Percentiles rank a stretch among this genome's conserved stretches.
These are phyloP conservation scores for Saururus chinensis DNA, from an alignment of 164 flowering plant species.

Conservation along the genomic window DNA sequence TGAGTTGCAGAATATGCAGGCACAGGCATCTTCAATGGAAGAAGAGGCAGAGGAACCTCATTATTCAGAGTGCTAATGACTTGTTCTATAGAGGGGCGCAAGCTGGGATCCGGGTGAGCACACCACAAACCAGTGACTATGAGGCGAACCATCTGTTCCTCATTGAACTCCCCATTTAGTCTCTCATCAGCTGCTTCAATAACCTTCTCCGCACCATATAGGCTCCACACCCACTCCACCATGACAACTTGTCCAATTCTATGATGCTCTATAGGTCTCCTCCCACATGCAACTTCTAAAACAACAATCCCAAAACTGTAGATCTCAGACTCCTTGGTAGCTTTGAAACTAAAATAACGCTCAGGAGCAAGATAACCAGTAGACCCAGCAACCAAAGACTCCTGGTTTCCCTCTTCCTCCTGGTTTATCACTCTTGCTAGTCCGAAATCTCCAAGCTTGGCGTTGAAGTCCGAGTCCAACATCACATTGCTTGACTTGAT, in stretches of 20 bases:
- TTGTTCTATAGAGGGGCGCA: constrained; percentile 62
- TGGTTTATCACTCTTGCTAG: constrained; percentile 48
- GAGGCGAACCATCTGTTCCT: constrained; percentile 50
- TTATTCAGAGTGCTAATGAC: constrained; percentile 70
- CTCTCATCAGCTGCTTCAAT: constrained; percentile 45
- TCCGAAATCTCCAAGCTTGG: constrained; percentile 67
- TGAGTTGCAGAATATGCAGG: background rate
- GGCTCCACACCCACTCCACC: constrained; percentile 88
- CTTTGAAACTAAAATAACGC: constrained; percentile 53
- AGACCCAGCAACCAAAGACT: constrained; percentile 74
- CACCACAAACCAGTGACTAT: constrained; percentile 64
- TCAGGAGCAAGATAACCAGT: constrained; percentile 93
- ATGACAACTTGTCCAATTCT: constrained; percentile 27
- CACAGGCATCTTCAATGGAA: background rate
- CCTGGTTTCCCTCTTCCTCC: constrained; percentile 67
- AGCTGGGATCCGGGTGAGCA: constrained; percentile 63
- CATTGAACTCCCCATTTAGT: constrained; percentile 45
- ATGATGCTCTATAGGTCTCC: constrained; percentile 64
- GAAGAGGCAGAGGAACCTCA: constrained; percentile 46
- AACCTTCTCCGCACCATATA: constrained; percentile 48
- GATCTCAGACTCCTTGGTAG: constrained; percentile 77
- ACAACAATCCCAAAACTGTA: constrained; percentile 84
- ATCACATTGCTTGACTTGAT: constrained; percentile 49
- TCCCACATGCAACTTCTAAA: constrained; percentile 67
- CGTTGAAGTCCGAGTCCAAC: constrained; percentile 20